Conservation (phyloP, 2,329 filamentous ascomycete genomes). For the Capronia americana region DNA sequence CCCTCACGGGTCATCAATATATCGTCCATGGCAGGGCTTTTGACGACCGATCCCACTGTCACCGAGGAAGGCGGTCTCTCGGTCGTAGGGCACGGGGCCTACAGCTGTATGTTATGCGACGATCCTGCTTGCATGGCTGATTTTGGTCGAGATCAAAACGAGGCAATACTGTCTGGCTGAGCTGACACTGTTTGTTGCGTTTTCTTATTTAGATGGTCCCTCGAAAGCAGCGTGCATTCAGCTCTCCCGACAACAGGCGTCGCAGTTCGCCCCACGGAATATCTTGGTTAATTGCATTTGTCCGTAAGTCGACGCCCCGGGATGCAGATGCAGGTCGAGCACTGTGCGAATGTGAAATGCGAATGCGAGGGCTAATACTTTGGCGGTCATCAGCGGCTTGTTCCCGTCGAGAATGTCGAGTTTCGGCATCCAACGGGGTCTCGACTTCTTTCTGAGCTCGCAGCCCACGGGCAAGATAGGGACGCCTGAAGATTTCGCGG, state of each 20-base stretch:
- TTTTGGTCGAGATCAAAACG: no score
- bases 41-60: constrained; percentile 54
- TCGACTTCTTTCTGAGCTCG: constrained; percentile 53
- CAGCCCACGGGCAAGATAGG: constrained; percentile 58
- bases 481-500: constrained; percentile 57
- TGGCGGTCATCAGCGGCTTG: constrained; percentile 45
- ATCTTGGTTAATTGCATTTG: constrained; percentile 58
- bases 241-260: constrained; percentile 58
- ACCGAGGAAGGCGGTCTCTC: constrained; percentile 58
- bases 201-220: constrained; percentile 51
- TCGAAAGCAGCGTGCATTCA: constrained; percentile 62
- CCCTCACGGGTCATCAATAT: constrained; percentile 61
- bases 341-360: constrained; percentile 33
- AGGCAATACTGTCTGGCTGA: not conserved
- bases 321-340: no score
- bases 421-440: constrained; percentile 57
- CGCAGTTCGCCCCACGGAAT: constrained; percentile 58
- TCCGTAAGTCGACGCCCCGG: constrained; percentile 40
- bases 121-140: no score
- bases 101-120: constrained; percentile 50
- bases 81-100: constrained; percentile 59
- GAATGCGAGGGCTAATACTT: not conserved
- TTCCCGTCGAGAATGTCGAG: constrained; percentile 63
- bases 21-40: constrained; percentile 55
- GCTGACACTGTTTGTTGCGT: not conserved